phyloP scores from a whole-genome alignment of 345 rosid species.

The Ceriops zippeliana region DNA sequence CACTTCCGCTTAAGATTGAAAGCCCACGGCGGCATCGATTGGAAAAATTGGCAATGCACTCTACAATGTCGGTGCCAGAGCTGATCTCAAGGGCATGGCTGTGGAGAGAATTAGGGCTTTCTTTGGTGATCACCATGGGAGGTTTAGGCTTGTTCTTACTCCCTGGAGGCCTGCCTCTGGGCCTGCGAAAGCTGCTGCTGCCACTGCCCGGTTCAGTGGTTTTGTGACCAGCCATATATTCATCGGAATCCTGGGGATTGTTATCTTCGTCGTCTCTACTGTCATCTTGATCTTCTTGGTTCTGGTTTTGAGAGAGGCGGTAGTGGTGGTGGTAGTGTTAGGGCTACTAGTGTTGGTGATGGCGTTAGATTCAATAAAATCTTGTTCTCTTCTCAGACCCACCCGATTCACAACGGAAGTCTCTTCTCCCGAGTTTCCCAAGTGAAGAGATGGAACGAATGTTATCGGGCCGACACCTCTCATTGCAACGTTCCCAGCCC shows the following conservation, averaged over 20 bases:
- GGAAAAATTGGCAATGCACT: conserved; percentile 57
- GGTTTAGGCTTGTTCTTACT: conserved; percentile 78
- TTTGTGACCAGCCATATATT: conserved; percentile 25
- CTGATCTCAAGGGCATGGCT: conserved; percentile 83
- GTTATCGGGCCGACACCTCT: conserved; percentile 57
- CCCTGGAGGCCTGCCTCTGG: conserved; percentile 84
- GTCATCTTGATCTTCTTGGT: conserved; percentile 48
- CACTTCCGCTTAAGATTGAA: conserved; percentile 74
- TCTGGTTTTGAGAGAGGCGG: conserved; percentile 14
- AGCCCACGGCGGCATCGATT: conserved; percentile 71
- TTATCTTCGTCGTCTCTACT: conserved; percentile 34
- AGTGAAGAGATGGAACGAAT: conserved; percentile 44
- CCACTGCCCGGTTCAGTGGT: conserved; percentile 44
- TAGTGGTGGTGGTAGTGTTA: conserved; percentile 27
- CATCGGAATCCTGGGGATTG: conserved; percentile 25
- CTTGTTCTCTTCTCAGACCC: conserved; percentile 54
- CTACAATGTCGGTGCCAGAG: conserved; percentile 67
- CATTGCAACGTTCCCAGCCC: conserved; percentile 73
- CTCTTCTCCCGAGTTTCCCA: conserved; percentile 36
- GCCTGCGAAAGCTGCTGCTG: conserved; percentile 54
- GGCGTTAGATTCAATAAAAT: conserved; percentile 34
- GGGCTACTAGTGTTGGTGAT: conserved; percentile 24
- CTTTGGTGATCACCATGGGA: conserved; percentile 74
- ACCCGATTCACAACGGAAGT: conserved; percentile 17
- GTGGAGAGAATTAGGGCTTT: conserved; percentile 73